These are phyloP conservation scores for Basidiobolus meristosporus DNA, from an alignment of 371 early-diverging fungal species.

Conservation along the genomic window DNA sequence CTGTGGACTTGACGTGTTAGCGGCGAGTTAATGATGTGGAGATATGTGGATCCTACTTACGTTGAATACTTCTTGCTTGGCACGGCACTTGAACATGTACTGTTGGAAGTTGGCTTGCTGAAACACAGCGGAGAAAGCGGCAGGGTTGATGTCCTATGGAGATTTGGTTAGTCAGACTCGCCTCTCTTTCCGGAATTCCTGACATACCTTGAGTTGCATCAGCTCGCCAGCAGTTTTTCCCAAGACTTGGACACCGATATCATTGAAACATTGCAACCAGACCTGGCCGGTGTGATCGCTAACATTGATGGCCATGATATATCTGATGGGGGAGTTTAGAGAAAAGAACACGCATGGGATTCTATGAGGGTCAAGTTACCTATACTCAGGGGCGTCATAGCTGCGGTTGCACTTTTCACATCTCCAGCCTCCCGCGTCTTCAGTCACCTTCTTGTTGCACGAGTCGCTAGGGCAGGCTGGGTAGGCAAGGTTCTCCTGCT, in stretches of 20 bases:
- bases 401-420: conserved; percentile 81
- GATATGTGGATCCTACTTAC: conserved; percentile 18
- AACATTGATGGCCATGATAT: conserved; percentile 48
- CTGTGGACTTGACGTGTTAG: conserved; percentile 8
- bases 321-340: conserved; percentile 20
- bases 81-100: conserved; percentile 51
- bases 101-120: conserved; percentile 35
- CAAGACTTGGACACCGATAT: conserved; percentile 41
- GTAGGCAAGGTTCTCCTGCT: conserved; percentile 40
- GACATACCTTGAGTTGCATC: conserved; percentile 16
- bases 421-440: conserved; percentile 50
- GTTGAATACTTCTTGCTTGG: conserved; percentile 65
- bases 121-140: conserved; percentile 17
- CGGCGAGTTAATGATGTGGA: background rate
- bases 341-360: background rate
- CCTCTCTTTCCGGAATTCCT: background rate
- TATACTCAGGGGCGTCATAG: conserved; percentile 43
- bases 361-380: conserved; percentile 11
- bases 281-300: conserved; percentile 62
- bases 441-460: conserved; percentile 79
- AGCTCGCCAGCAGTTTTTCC: conserved; percentile 55
- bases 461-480: conserved; percentile 65
- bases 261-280: conserved; percentile 80
- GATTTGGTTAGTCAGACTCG: background rate
- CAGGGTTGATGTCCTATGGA: conserved; percentile 13